Conservation (phyloP, 345 rosid species). For the Zanthoxylum bungeanum region DNA sequence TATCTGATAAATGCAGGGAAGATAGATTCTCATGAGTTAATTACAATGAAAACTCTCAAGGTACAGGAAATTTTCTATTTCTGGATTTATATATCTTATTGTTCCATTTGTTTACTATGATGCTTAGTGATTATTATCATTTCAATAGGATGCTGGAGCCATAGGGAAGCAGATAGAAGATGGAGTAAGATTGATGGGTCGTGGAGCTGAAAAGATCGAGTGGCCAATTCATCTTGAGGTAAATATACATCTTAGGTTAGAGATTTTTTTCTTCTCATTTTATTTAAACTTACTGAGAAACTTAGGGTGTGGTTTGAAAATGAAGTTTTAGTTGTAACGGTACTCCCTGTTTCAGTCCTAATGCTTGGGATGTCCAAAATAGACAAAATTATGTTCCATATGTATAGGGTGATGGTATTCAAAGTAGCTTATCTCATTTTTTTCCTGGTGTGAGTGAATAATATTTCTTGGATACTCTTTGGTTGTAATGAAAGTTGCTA, state of each 20-base stretch:
- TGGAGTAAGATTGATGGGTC: conserved; percentile 63
- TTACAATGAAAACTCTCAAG: conserved; percentile 97
- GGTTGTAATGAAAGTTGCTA: background rate
- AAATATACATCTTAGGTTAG: conserved; percentile 11
- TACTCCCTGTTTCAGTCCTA: background rate
- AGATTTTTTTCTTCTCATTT: background rate
- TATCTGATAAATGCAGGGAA: conserved; percentile 83
- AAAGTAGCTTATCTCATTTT: background rate
- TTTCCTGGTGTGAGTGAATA: too few species aligned
- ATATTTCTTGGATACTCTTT: background rate
- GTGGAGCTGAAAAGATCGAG: conserved; percentile 80
- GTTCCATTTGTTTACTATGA: conserved; percentile 15
- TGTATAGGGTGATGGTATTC: background rate
- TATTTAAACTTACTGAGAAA: background rate
- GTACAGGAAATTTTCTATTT: conserved; percentile 27
- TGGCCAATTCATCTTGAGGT: conserved; percentile 99
- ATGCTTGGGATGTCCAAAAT: background rate
- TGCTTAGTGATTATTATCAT: conserved; percentile 9
- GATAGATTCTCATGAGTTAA: conserved; percentile 94
- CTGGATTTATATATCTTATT: conserved; percentile 5
- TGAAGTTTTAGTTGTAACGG: background rate
- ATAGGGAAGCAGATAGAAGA: conserved; percentile 89
- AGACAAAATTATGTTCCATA: background rate
- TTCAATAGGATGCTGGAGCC: conserved; percentile 64
- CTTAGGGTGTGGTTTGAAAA: background rate